These are phyloP conservation scores for Aspergillus amoenus DNA, from an alignment of 2,329 filamentous ascomycete species.

Conservation along the genomic window DNA sequence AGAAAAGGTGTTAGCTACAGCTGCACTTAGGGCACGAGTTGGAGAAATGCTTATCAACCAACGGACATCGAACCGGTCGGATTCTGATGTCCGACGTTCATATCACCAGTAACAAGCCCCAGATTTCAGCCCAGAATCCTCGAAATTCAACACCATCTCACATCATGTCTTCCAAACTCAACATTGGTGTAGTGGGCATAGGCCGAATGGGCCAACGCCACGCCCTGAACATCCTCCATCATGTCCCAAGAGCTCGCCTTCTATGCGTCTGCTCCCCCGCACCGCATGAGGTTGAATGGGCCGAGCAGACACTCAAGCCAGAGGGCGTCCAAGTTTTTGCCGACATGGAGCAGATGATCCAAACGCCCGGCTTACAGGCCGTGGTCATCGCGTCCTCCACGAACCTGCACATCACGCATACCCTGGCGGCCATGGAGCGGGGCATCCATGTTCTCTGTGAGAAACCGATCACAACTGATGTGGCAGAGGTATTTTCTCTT, in stretches of 20 bases:
- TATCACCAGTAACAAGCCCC: no score
- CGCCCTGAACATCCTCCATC: slow-evolving; percentile 49
- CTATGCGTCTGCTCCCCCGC: slow-evolving; percentile 51
- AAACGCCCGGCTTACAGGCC: slow-evolving; percentile 52
- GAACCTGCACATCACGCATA: slow-evolving; percentile 56
- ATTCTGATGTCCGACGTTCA: no score
- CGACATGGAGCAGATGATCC: slow-evolving; percentile 58
- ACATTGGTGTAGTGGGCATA: slow-evolving; percentile 50
- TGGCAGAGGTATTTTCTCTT: slow-evolving; percentile 51
- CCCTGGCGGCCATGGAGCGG: slow-evolving; percentile 56
- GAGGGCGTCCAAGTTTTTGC: slow-evolving; percentile 54
- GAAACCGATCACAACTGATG: slow-evolving; percentile 54
- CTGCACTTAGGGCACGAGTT: no score
- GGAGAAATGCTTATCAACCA: no score
- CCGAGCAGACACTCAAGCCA: slow-evolving; percentile 42
- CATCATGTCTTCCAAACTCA: slow-evolving; percentile 22
- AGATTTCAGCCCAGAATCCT: no score
- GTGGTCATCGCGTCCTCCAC: slow-evolving; percentile 57
- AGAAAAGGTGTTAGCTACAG: no score
- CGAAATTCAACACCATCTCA: no score
- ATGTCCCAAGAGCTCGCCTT: slow-evolving; percentile 50
- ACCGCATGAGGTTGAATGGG: slow-evolving; percentile 51
- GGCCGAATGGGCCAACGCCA: slow-evolving; percentile 54
- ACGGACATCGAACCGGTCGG: no score
- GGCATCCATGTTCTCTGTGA: slow-evolving; percentile 60